Evolutionary conservation across 768 basidiomycete species (phyloP), one percentile per base, ranked within the genome.

Genomic region (Agaricus blazei): DNA sequence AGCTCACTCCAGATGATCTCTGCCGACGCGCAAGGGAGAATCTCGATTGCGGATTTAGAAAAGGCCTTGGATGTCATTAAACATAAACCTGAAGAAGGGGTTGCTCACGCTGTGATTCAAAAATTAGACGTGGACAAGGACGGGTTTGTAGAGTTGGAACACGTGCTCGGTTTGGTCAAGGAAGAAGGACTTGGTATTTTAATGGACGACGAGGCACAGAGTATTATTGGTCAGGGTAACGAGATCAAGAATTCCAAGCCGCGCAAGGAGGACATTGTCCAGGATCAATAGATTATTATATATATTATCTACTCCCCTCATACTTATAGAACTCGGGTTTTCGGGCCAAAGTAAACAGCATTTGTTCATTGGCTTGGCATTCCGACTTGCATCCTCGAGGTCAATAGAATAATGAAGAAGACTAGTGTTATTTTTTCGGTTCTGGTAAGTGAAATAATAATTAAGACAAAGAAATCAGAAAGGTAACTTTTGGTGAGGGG

Each of bases 101-200:
- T 92, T 14, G 90, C 92, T 24, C 84, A 87, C 58, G 85, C 83
- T 23, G 85, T 99, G 49, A 84, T 95, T 51, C 85, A 92, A 66
- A 98, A 98, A 70, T 73, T 98, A 64, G 97, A 99, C 67, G 89
- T 92, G 9, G 96, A 98, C 72, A 85, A 91, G 70, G 96, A 98
- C 66, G 95, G 96, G 0, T 96, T 85, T 65, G 94, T 98, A 26
- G 92, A 95, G 67, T 79, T 98, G 45, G 92, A 96, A 69, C 95
- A 99, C 65, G 94, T 99, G 36, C 70, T 96, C 55, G 91, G 88
- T 11, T 72, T 96, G 59, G 89, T 95, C 24, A 81, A 84, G 63
- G 90, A 97, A 71, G 90, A 93, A 61, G 92, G 92, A 12, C 71
- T 95, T 24, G 88, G 92, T 56, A 88, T 90, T 40, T 79, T 94